Conservation (phyloP, 306 rosid species). For the Cucumis hystrix region DNA sequence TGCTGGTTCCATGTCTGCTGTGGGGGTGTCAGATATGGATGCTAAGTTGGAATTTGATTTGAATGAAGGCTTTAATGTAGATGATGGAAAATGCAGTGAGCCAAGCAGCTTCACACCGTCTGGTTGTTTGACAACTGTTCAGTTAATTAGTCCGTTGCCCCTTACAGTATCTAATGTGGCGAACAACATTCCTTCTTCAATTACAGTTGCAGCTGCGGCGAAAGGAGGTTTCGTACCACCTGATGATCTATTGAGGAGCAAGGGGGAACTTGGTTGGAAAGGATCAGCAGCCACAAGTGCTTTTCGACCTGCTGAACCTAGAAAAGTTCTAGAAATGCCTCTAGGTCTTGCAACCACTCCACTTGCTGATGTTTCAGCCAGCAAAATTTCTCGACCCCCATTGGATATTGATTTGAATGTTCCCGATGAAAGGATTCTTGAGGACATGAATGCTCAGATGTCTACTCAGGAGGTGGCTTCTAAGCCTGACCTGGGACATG, state of each 20-base stretch:
- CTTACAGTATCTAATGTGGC: constrained; percentile 33
- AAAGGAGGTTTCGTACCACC: constrained; percentile 51
- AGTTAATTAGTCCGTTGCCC: constrained; percentile 35
- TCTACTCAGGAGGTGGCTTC: constrained; percentile 9
- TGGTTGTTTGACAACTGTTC: constrained; percentile 26
- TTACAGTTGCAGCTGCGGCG: constrained; percentile 65
- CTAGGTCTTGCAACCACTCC: constrained; percentile 11
- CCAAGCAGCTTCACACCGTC: constrained; percentile 15
- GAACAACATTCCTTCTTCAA: constrained; percentile 29
- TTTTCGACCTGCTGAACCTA: constrained; percentile 77
- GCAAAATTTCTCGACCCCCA: constrained; percentile 27
- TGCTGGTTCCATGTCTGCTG: constrained; percentile 34
- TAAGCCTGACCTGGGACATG: constrained; percentile 12
- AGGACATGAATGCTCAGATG: constrained; percentile 34
- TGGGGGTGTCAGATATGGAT: constrained; percentile 24
- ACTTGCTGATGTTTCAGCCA: constrained; percentile 12
- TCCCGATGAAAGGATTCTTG: constrained; percentile 48
- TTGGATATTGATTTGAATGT: constrained; percentile 61
- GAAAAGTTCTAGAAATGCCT: constrained; percentile 34
- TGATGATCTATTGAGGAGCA: constrained; percentile 49
- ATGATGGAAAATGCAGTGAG: constrained; percentile 45
- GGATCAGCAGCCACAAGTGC: constrained; percentile 87
- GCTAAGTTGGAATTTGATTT: constrained; percentile 56
- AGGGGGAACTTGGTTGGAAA: constrained; percentile 67
- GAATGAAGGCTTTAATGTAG: constrained; percentile 53